These are phyloP conservation scores for Chaetomium globosum DNA, from an alignment of 2,329 filamentous ascomycete species.

Conservation along the genomic window DNA sequence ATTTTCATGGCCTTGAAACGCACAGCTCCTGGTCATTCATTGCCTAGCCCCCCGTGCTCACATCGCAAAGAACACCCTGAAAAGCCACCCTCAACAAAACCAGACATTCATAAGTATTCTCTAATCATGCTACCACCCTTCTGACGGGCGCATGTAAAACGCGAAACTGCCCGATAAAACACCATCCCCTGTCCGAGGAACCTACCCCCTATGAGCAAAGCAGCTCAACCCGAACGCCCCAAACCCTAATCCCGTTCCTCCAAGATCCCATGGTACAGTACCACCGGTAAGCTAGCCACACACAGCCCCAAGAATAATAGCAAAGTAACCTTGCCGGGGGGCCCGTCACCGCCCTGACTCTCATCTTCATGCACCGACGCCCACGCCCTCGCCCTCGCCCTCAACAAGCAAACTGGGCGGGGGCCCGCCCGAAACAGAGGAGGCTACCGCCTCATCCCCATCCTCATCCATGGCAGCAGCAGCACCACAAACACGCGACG, in stretches of 20 bases:
- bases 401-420: not conserved
- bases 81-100: not conserved
- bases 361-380: not conserved
- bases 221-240: not conserved
- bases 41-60: too few species aligned
- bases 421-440: not conserved
- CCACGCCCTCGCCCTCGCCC: not conserved
- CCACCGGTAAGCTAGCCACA: too few species aligned
- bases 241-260: not conserved
- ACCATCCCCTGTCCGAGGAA: not conserved
- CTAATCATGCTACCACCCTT: not conserved
- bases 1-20: not conserved
- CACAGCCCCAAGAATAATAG: too few species aligned
- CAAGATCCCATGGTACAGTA: not conserved
- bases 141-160: not conserved
- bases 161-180: not conserved
- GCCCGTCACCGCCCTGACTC: too few species aligned
- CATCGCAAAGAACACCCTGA: not conserved
- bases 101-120: not conserved
- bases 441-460: too few species aligned
- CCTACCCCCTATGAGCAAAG: not conserved
- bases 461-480: too few species aligned
- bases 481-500: not conserved
- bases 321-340: not conserved
- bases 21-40: not conserved